Base-by-base conservation (phyloP, 495 filamentous ascomycete genomes). In the Tuber brumale region DNA sequence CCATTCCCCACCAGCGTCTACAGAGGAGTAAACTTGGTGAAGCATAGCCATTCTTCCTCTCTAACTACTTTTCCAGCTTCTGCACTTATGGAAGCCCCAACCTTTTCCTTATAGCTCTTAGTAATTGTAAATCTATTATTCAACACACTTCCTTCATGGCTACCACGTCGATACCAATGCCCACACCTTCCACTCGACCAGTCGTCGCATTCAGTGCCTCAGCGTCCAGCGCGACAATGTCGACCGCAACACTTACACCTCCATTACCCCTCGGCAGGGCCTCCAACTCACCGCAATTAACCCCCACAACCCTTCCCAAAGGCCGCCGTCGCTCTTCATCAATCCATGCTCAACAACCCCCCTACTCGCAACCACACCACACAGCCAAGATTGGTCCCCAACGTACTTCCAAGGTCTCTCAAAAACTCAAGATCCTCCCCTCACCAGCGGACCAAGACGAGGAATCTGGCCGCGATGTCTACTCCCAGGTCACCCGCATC, bases 351-450 rank as follows among this genome's bases (percentile, higher is more conserved):
- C 70, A 51, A 21, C 16, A 70, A 5, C 45, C 77, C 35, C 35
- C 61, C 44, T 61, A 76, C 21, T 72, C 61, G 35, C 76, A 79
- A 69, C 41, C 72, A 27, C 41, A 66, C 1, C 70, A 57, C 19
- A 76, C 76, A 12, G 70, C 91, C 16, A 99, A 99, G 85, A 94
- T 97, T 73, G 95, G 95, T 6, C 94, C 96, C 12, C 95, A 98
- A 80, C 86, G 95, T 83, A 98, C 94, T 69, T 97, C 94, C 43
- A 95, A 97, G 83, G 97, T 92, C 74, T 92, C 93, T 1, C 93
- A 98, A 86, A 99, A 99, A 85, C 87, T 99, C 72, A 99, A 99
- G 84, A 87, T 98, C 23, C 86, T 99, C 16, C 95, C 95, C 6
- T 93, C 95, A 81, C 94, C 96, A 2, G 93, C 95, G 66, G 88